Conservation (phyloP, 495 filamentous ascomycete genomes). For the Podospora pseudopauciseta region DNA sequence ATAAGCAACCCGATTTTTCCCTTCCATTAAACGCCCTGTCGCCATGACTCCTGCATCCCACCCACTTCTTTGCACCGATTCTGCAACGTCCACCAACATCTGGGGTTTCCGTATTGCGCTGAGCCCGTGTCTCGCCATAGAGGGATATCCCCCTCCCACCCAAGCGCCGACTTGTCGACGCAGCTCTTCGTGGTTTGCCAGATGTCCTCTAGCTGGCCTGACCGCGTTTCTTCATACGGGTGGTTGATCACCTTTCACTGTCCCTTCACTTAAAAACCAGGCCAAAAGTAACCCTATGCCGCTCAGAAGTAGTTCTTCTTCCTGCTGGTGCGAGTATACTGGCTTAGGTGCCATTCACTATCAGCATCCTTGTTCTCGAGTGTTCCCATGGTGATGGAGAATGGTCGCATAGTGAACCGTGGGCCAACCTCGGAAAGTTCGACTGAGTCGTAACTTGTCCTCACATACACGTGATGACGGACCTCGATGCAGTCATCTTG, state of each 20-base stretch:
- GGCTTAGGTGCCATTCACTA: slow-evolving; percentile 89
- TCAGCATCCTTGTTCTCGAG: slow-evolving; percentile 95
- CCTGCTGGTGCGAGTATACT: slow-evolving; percentile 85
- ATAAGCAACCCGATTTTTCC: background rate
- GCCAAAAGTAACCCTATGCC: background rate
- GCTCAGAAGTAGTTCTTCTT: slow-evolving; percentile 88
- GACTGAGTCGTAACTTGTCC: slow-evolving; percentile 80
- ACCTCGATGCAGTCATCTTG: slow-evolving; percentile 88
- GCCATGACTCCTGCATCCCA: background rate
- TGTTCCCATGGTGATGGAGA: slow-evolving; percentile 91
- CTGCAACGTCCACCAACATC: too few relatives aligned
- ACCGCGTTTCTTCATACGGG: background rate
- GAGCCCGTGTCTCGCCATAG: background rate
- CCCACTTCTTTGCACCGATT: too few relatives aligned
- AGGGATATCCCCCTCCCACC: background rate
- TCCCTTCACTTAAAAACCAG: background rate
- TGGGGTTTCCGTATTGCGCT: too few relatives aligned
- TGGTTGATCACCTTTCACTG: background rate
- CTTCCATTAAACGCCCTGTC: background rate
- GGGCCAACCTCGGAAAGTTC: slow-evolving; percentile 95
- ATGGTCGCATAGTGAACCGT: slow-evolving; percentile 92
- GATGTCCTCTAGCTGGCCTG: background rate
- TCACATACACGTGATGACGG: slow-evolving; percentile 52
- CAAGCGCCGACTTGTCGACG: background rate
- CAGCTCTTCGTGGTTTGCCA: background rate